Base-by-base conservation (phyloP, 1,284 basidiomycete genomes). In the Xerocomus nothofagi region DNA sequence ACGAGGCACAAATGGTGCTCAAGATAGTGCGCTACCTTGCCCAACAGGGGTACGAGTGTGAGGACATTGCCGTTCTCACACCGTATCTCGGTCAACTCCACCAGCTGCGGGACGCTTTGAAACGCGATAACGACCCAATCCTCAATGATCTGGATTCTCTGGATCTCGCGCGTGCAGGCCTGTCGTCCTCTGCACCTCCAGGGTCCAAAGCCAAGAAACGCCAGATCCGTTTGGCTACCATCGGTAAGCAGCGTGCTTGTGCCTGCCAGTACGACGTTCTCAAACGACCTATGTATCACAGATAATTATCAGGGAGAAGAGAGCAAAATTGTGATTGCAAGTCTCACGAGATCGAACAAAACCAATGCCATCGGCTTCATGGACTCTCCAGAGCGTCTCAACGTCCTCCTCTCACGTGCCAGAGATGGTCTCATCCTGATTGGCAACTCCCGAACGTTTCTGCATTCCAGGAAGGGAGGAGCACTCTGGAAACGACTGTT, bases 251-350 rank as follows among this genome's bases (percentile, higher is more conserved):
- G 9, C 8, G 4, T 12, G 0, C 15, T 23, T 10, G 27, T 8
- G 12, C n/a, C n/a, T n/a, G n/a, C n/a, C n/a, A 24, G 20, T 18
- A 14, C 17, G 0, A 10, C 6, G 0, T 23, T 7, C 4, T 30
- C 8, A 21, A 2, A 21, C 12, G 4, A 15, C n/a, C 38, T 47
- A 9, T n/a, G n/a, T n/a, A n/a, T 17, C 3, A 18, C 18, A 82
- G 81, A 82, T 46, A 82, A 82, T 49, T 82, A 82, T 49, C 84
- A 86, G 56, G 84, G 84, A 17, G 84, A 86, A 58, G 83, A 86
- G 58, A 80, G 80, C 39, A 73, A 85, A 17, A 80, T 86, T 44
- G 81, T 86, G n/a, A 70, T 86, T 24, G 70, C 73, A 7, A 80
- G 76, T 6, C 63, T 86, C 9, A 82, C 80, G 0, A 64, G 84